Evolutionary conservation across 192 early-diverging fungal genomes (phyloP).

Genomic region (Coemansia sp.): DNA sequence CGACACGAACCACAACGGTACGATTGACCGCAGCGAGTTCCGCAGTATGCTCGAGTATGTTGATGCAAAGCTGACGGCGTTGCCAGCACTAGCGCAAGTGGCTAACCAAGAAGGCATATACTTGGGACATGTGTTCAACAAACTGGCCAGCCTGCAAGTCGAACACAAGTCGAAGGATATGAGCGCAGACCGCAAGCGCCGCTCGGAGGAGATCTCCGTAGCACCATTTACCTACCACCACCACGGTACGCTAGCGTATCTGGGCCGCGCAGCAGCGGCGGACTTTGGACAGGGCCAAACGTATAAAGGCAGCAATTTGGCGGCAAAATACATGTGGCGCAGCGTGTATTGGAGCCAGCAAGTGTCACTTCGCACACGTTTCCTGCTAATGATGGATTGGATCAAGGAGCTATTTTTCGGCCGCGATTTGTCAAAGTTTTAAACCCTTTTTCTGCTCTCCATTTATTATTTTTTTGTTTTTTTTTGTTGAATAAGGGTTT

Average conservation of each 20-base stretch:
- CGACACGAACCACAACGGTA: slow-evolving; percentile 35
- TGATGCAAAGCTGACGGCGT: slow-evolving; percentile 60
- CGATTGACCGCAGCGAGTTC: slow-evolving; percentile 40
- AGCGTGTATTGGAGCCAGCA: slow-evolving; percentile 56
- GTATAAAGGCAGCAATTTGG: slow-evolving; percentile 49
- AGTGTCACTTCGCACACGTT: slow-evolving; percentile 73
- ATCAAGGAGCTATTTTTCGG: slow-evolving; percentile 86
- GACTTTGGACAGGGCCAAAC: slow-evolving; percentile 52
- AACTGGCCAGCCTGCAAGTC: slow-evolving; percentile 6
- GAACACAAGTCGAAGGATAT: not conserved
- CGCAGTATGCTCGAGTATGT: slow-evolving; percentile 43
- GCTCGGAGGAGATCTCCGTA: slow-evolving; percentile 19
- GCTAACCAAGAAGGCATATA: slow-evolving; percentile 86
- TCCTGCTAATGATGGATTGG: slow-evolving; percentile 87
- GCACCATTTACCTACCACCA: slow-evolving; percentile 68
- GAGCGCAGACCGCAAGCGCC: not conserved
- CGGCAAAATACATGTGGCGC: slow-evolving; percentile 53
- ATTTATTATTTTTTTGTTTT: not conserved
- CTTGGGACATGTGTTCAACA: slow-evolving; percentile 69
- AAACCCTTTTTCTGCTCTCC: not conserved
- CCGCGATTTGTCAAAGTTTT: slow-evolving; percentile 71
- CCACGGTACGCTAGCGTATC: slow-evolving; percentile 67
- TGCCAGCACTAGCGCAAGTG: slow-evolving; percentile 89
- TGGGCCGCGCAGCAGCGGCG: slow-evolving; percentile 57
- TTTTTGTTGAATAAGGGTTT: not conserved